Conservation (phyloP, 2,329 filamentous ascomycete species). For the Mycosphaerella arachidis region DNA sequence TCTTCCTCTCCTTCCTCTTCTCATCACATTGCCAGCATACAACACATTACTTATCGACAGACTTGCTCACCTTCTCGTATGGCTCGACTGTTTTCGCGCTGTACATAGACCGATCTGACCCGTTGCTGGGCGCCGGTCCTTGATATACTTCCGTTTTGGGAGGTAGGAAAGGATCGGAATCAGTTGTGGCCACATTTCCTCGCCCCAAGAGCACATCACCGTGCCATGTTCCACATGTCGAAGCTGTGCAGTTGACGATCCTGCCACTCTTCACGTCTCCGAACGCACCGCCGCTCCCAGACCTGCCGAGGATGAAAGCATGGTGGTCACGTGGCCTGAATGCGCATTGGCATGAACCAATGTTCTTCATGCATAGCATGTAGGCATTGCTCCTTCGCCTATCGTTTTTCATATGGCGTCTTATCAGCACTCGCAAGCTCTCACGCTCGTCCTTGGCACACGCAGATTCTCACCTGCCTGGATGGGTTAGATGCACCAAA, state of each 20-base stretch:
- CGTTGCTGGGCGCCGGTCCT: constrained; percentile 68
- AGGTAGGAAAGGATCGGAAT: constrained; percentile 64
- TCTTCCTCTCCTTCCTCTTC: constrained; percentile 36
- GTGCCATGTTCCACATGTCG: background rate
- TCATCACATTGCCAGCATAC: constrained; percentile 50
- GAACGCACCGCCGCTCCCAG: background rate
- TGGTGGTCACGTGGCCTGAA: background rate
- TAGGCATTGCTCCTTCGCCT: background rate
- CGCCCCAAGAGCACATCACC: background rate
- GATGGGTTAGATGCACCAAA: background rate
- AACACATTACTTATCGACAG: constrained; percentile 58
- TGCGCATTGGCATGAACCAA: background rate
- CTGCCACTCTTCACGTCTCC: background rate
- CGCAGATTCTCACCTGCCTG: background rate
- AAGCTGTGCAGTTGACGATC: background rate
- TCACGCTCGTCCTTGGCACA: background rate
- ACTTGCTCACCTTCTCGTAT: constrained; percentile 50
- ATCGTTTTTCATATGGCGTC: background rate
- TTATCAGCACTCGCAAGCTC: background rate
- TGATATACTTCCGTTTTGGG: constrained; percentile 66
- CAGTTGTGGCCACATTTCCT: constrained; percentile 61
- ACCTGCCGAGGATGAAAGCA: background rate
- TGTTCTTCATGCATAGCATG: background rate
- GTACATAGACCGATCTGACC: constrained; percentile 59
- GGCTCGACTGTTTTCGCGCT: constrained; percentile 61